A percentile compares a stretch with the other conserved stretches of the same genome.
Conservation (phyloP, 164 flowering plant genomes). For the Liquidambar formosana region DNA sequence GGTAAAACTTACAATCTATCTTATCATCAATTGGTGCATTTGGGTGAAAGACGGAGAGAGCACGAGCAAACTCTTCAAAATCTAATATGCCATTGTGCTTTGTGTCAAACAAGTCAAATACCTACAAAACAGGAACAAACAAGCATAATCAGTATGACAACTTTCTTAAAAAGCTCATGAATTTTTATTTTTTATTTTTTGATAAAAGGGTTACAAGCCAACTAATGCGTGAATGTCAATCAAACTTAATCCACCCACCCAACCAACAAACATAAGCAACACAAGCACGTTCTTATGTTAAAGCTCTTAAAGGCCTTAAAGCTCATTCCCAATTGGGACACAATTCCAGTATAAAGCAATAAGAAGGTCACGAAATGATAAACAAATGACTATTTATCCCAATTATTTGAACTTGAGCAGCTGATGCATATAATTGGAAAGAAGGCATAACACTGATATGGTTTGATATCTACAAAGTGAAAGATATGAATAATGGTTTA, state of each 20-base stretch:
- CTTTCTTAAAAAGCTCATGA: neutral
- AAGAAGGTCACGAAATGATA: neutral
- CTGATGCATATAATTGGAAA: neutral
- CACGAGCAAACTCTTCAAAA: conserved; percentile 68
- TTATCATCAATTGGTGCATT: conserved; percentile 74
- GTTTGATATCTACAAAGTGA: neutral
- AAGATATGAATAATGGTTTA: neutral
- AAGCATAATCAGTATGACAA: neutral
- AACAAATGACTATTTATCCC: neutral
- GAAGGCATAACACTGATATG: too few relatives aligned
- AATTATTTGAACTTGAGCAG: neutral
- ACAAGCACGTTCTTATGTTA: neutral
- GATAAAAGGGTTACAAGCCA: too few relatives aligned
- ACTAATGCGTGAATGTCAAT: neutral
- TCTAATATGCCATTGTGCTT: conserved; percentile 69
- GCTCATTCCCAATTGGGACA: too few relatives aligned
- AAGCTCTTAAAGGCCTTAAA: neutral
- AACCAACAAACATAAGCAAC: neutral
- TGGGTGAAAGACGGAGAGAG: conserved; percentile 71
- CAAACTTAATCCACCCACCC: neutral
- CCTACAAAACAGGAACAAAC: conserved; percentile 30
- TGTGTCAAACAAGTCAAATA: conserved; percentile 69
- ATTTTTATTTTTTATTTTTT: too few relatives aligned
- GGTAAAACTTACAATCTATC: conserved; percentile 52
- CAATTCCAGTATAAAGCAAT: neutral